Base-by-base conservation (phyloP, 2,329 filamentous ascomycete species). In the Sporothrix protearum region DNA sequence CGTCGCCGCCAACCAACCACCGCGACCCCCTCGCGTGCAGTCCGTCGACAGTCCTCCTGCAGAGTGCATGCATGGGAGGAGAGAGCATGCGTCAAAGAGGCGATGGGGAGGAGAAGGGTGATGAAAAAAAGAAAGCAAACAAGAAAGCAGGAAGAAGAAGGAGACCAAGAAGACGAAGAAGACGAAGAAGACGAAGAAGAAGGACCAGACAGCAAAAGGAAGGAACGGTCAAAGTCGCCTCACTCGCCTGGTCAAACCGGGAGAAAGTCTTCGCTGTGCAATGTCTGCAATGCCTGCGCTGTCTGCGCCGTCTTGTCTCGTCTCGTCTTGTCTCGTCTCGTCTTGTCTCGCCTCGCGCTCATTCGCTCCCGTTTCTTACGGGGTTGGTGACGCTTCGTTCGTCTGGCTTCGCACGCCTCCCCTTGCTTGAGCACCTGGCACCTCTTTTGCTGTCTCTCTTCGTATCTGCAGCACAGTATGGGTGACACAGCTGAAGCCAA, bases 21-120 rank as follows among this genome's bases (percentile, higher is more conserved):
- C 53, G 16, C 22, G 14, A 36, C 19, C 30, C 28, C 16, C n/a
- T 63, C 57, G 33, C 33, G 33, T 63, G 57, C 33, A 22, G 8
- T 12, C 57, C 22, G 33, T 57, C 53, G 25, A 47, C 42, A 16
- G 49, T 16, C 42, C 57, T 63, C 57, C 57, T 63, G 57, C 57
- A 63, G 33, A 42, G 57, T 63, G 57, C 57, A 63, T 63, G 57
- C 57, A 42, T 63, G 42, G 39, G 39, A 10, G 12, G 39, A 55
- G 22, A 55, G 55, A 36, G 53, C 53, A 33, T 33, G 53, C 53
- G 28, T 57, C 57, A 63, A 42, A 42, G 25, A 42, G 57, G 33
- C 19, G 57, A 28, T 10, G 25, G 4, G 8, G 8, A 3, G 33
- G 33, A 36, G 33, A 36, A 36, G 33, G 19, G 45, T 19, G 45